Percentiles rank a stretch among this genome's conserved stretches.
phyloP scores from a whole-genome alignment of 2,329 filamentous ascomycete genomes.

The Penicillium frequentans region DNA sequence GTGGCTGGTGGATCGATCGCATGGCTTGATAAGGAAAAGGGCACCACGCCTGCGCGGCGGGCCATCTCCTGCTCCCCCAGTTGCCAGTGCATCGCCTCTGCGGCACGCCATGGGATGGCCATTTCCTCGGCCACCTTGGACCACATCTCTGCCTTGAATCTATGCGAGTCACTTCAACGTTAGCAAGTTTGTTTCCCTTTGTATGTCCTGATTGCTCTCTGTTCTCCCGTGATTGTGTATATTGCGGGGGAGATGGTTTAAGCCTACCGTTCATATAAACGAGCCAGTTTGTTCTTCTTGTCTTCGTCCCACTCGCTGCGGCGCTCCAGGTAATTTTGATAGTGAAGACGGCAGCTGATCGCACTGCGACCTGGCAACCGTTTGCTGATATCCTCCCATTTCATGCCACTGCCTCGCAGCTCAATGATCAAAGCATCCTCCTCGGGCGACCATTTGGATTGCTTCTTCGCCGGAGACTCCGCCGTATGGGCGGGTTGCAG shows the following conservation, averaged over 20 bases:
- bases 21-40: slow-evolving; percentile 70
- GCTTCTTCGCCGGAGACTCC: slow-evolving; percentile 79
- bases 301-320: slow-evolving; percentile 96
- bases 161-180: slow-evolving; percentile 40
- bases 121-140: slow-evolving; percentile 92
- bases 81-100: slow-evolving; percentile 98
- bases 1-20: slow-evolving; percentile 50
- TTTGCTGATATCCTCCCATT: slow-evolving; percentile 98
- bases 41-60: slow-evolving; percentile 80
- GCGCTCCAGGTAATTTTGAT: slow-evolving; percentile 95
- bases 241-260: neutral
- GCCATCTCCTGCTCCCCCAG: slow-evolving; percentile 94
- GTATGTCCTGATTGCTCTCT: slow-evolving; percentile 15
- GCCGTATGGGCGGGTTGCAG: slow-evolving; percentile 49
- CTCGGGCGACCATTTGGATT: slow-evolving; percentile 94
- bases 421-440: slow-evolving; percentile 94
- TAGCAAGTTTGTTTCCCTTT: slow-evolving; percentile 4
- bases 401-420: slow-evolving; percentile 86
- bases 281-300: slow-evolving; percentile 92
- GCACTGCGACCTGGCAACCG: slow-evolving; percentile 84
- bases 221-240: neutral
- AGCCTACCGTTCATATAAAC: slow-evolving; percentile 87
- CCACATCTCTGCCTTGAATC: slow-evolving; percentile 99
- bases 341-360: slow-evolving; percentile 91
- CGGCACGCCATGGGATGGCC: slow-evolving; percentile 90